phyloP scores from a whole-genome alignment of 2,329 filamentous ascomycete species.

The Alternaria longipes region DNA sequence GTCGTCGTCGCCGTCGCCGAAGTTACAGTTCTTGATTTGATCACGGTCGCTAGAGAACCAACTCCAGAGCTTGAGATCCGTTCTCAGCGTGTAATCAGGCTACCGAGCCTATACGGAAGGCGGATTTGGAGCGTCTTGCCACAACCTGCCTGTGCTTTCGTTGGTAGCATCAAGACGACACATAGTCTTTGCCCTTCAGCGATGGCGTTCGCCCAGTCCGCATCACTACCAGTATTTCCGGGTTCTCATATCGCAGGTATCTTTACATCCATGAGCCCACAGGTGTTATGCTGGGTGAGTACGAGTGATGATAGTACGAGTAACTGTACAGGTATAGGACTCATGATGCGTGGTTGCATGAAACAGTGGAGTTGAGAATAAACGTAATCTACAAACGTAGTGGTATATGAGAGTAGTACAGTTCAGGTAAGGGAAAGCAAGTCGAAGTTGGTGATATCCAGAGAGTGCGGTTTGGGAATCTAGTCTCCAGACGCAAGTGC shows the following conservation, averaged over 20 bases:
- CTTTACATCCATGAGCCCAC: neutral
- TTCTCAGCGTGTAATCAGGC: neutral
- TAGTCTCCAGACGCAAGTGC: no score
- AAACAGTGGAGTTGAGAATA: no score
- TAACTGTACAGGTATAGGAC: no score
- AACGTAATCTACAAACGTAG: no score
- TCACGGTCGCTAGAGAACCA: neutral
- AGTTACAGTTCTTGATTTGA: slow-evolving; percentile 2
- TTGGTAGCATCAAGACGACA: slow-evolving; percentile 1
- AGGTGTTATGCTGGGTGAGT: no score
- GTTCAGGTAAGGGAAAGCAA: no score
- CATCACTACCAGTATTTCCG: neutral
- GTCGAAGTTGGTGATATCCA: no score
- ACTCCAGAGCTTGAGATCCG: neutral
- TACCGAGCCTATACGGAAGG: neutral
- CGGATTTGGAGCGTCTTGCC: neutral
- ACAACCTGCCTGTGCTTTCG: neutral
- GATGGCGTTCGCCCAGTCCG: neutral
- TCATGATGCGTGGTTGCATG: no score
- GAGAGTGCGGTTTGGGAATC: no score
- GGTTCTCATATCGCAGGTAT: neutral
- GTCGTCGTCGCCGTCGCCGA: neutral
- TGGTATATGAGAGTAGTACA: no score
- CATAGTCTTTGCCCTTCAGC: neutral
- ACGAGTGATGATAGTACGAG: no score